These are phyloP conservation scores for Malassezia pachydermatis DNA, from an alignment of 1,284 basidiomycete species.

Conservation along the genomic window DNA sequence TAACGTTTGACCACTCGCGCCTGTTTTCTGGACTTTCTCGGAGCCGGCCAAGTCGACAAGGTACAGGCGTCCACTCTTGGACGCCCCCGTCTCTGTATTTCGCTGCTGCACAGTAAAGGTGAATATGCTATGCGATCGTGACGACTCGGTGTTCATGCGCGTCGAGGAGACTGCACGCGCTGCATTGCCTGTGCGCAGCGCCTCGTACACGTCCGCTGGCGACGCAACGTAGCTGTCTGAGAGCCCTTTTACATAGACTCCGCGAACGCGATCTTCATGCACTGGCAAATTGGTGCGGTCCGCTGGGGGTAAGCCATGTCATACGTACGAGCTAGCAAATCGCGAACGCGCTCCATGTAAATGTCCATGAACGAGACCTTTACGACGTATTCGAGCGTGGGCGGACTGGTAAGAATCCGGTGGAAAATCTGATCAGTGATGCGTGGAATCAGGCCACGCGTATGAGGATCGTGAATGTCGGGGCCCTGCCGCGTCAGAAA, in stretches of 20 bases:
- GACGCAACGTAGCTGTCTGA: constrained; percentile 91
- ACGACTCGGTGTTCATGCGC: constrained; percentile 98
- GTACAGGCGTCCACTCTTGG: constrained; percentile 93
- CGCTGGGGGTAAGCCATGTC: constrained; percentile 53
- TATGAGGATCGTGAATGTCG: constrained; percentile 70
- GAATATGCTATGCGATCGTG: constrained; percentile 97
- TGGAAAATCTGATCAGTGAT: constrained; percentile 99
- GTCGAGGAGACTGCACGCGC: constrained; percentile 89
- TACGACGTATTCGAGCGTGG: constrained; percentile 92
- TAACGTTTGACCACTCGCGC: constrained; percentile 92
- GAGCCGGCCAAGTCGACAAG: constrained; percentile 97
- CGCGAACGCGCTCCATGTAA: constrained; percentile 91
- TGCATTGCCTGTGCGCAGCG: constrained; percentile 89
- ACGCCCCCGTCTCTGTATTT: constrained; percentile 87
- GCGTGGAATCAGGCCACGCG: constrained; percentile 89
- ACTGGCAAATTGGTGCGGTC: constrained; percentile 97
- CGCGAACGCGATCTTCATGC: constrained; percentile 93
- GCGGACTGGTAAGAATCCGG: constrained; percentile 87
- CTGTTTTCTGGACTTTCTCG: constrained; percentile 98
- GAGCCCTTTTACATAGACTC: constrained; percentile 95
- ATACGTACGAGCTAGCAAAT: constrained; percentile 81
- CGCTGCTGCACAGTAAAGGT: constrained; percentile 92
- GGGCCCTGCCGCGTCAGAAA: constrained; percentile 60
- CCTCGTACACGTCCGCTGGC: constrained; percentile 78
- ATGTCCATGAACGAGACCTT: constrained; percentile 99